phyloP scores from a whole-genome alignment of 2,329 filamentous ascomycete species.

The Aspergillus tanneri region DNA sequence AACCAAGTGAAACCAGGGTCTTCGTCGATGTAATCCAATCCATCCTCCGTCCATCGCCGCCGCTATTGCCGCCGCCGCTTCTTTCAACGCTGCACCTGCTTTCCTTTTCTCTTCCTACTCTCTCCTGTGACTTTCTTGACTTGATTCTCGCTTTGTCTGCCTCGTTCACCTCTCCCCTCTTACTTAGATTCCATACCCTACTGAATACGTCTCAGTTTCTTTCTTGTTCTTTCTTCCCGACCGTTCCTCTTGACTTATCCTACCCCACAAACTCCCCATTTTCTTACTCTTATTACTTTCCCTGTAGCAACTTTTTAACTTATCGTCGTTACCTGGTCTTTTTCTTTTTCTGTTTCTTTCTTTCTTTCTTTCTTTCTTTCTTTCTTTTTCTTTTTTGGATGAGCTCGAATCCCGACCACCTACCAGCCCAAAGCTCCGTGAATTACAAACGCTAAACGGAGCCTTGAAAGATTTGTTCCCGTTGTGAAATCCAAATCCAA shows the following conservation, averaged over 20 bases:
- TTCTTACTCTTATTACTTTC: slow-evolving; percentile 7
- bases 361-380: slow-evolving; percentile 4
- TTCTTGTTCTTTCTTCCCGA: too few relatives aligned
- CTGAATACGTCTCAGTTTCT: too few relatives aligned
- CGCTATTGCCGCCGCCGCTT: slow-evolving; percentile 27
- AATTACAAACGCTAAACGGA: slow-evolving; percentile 17
- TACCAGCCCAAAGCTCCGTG: slow-evolving; percentile 15
- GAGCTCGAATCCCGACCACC: slow-evolving; percentile 16
- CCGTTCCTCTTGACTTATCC: too few relatives aligned
- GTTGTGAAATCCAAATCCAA: too few relatives aligned
- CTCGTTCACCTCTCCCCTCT: slow-evolving; percentile 4
- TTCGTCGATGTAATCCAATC: slow-evolving; percentile 1
- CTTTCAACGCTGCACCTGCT: slow-evolving; percentile 15
- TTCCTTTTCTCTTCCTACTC: slow-evolving; percentile 9
- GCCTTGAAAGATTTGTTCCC: too few relatives aligned
- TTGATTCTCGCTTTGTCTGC: slow-evolving; percentile 1
- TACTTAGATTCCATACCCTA: too few relatives aligned
- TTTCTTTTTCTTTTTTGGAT: slow-evolving; percentile 12
- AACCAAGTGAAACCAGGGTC: too few relatives aligned
- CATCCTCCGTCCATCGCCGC: slow-evolving; percentile 16
- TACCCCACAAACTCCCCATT: too few relatives aligned
- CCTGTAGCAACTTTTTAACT: slow-evolving; percentile 4
- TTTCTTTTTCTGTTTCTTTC: slow-evolving; percentile 8
- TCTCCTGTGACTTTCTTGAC: too few relatives aligned
- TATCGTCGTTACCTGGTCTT: slow-evolving; percentile 10